phyloP scores from a whole-genome alignment of 495 filamentous ascomycete species.

The Bacidia rubella region DNA sequence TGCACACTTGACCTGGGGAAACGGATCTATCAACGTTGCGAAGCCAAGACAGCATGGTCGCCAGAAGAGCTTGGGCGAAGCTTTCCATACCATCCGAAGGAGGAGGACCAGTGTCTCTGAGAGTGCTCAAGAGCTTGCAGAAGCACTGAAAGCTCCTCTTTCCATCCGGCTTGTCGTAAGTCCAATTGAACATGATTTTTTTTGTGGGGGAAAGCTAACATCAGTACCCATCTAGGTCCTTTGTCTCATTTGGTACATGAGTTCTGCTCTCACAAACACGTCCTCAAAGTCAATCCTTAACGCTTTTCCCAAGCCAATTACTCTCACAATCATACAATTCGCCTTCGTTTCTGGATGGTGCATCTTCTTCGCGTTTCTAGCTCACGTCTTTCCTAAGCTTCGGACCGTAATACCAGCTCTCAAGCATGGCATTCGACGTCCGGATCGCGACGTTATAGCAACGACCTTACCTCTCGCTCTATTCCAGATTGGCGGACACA shows the following conservation, averaged over 20 bases:
- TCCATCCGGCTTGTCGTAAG: slow-evolving; percentile 74
- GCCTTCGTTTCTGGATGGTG: slow-evolving; percentile 86
- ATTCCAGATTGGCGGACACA: slow-evolving; percentile 90
- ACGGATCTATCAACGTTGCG: slow-evolving; percentile 34
- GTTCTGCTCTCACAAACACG: slow-evolving; percentile 89
- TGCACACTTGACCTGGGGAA: slow-evolving; percentile 24
- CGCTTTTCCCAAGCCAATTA: slow-evolving; percentile 81
- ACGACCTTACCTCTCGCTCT: slow-evolving; percentile 80
- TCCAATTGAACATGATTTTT: slow-evolving; percentile 9
- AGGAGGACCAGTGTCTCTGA: slow-evolving; percentile 73
- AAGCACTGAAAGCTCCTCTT: slow-evolving; percentile 78
- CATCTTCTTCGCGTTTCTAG: slow-evolving; percentile 58
- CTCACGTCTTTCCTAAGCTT: slow-evolving; percentile 52
- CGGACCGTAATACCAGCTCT: slow-evolving; percentile 60
- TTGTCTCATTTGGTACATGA: slow-evolving; percentile 83
- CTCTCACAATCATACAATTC: slow-evolving; percentile 91
- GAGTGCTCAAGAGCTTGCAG: slow-evolving; percentile 85
- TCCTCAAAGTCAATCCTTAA: slow-evolving; percentile 96
- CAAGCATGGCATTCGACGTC: slow-evolving; percentile 66
- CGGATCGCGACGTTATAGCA: slow-evolving; percentile 67
- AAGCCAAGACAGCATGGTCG: slow-evolving; percentile 42
- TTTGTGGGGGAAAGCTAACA: slow-evolving; percentile 2
- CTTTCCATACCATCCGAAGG: slow-evolving; percentile 63
- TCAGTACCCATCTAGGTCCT: slow-evolving; percentile 41
- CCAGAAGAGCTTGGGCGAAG: slow-evolving; percentile 76